Evolutionary conservation across 1,284 basidiomycete genomes (phyloP), one percentile per base, ranked within the genome.

Genomic region (Lentinula novae-zelandiae): DNA sequence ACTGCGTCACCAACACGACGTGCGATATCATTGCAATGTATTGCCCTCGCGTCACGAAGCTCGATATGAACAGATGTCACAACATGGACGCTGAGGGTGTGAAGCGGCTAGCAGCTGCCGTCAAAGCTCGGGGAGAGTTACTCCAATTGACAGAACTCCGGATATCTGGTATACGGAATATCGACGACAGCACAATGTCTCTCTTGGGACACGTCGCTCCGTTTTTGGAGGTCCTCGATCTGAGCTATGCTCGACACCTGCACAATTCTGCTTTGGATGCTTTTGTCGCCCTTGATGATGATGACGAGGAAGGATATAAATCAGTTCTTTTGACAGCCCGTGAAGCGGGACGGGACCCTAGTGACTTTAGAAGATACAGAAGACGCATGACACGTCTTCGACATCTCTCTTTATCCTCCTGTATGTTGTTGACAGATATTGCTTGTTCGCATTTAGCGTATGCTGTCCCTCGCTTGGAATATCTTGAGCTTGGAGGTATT

Each of bases 341-440:
- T 46, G 82, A 92, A 64, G 81, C 84, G 39, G 89, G 90, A 31
- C 80, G 85, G 22, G 84, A 87, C 59, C 54, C 80, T 2, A 75
- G 77, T 42, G 82, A 86, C 65, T 68, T 69, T 17, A 74, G 70
- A 52, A 81, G 76, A 63, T 82, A 84, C 68, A 80, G 78, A 65
- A 75, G 88, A 61, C 84, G 91, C 13, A 75, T 91, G 5, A 93
- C 90, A 0, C 74, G 77, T 39, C 80, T 97, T 51, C 81, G 85
- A n/a, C 93, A 95, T 70, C 77, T 97, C 39, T 84, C 82, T 46
- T 72, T 98, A 22, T 93, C 93, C 3, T 79, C 75, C n/a, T 96
- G 93, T 69, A 71, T 78, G 5, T 74, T 87, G 55, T 76, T 97
- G 62, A 93, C 92, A 0, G 88, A 94, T 67, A 77, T 78, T 36